Evolutionary conservation across 441 rosid genomes (phyloP).

Genomic region (Omphalea diandra): DNA sequence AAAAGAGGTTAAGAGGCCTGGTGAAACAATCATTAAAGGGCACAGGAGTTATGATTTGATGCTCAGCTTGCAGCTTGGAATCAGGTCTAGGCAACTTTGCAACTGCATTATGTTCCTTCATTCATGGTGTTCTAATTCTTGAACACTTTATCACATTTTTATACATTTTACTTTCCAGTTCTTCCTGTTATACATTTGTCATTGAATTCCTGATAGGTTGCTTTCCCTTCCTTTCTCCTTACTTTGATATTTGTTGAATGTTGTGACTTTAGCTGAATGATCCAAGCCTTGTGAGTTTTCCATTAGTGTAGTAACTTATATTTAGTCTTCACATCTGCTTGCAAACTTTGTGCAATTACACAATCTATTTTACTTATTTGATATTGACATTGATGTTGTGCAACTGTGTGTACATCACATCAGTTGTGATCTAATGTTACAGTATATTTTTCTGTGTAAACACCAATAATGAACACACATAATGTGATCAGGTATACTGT

Average conservation of each 20-base stretch:
- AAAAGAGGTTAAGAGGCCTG: slow-evolving; percentile 86
- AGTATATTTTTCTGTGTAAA: slow-evolving; percentile 9
- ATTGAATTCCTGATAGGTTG: neutral
- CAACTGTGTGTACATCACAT: neutral
- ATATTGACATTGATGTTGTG: too few species aligned
- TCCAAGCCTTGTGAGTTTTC: neutral
- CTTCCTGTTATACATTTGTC: neutral
- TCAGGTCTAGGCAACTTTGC: slow-evolving; percentile 51
- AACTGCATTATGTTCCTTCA: neutral
- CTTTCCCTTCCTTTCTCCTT: neutral
- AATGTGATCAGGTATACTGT: slow-evolving; percentile 76
- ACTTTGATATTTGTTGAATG: neutral
- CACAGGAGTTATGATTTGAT: slow-evolving; percentile 96
- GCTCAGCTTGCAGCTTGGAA: slow-evolving; percentile 97
- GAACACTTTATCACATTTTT: neutral
- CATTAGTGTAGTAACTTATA: neutral
- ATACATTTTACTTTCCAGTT: neutral
- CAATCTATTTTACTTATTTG: slow-evolving; percentile 7
- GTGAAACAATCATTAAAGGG: slow-evolving; percentile 94
- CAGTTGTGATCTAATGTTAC: slow-evolving; percentile 6
- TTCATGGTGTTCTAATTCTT: too few species aligned
- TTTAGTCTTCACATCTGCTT: slow-evolving; percentile 2
- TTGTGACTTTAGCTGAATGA: neutral
- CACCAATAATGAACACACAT: slow-evolving; percentile 24
- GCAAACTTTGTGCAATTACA: slow-evolving; percentile 15